Percentiles rank a stretch among this genome's conserved stretches.
Conservation (phyloP, 306 rosid species). For the Clitoria ternatea region DNA sequence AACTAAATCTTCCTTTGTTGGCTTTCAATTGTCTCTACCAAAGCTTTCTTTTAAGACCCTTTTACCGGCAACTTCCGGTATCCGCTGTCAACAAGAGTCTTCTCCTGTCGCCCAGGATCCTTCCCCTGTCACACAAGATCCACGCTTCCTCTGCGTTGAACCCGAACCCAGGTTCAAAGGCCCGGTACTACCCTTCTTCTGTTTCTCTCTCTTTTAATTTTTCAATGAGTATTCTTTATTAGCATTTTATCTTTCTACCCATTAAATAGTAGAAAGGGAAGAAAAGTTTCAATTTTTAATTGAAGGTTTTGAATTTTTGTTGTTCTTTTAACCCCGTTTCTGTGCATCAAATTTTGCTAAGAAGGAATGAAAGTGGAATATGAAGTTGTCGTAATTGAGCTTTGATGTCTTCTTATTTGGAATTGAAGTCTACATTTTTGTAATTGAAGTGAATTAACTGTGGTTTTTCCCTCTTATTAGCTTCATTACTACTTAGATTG, state of each 20-base stretch:
- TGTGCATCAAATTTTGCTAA: neutral
- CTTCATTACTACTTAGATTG: neutral
- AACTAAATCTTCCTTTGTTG: conserved; percentile 31
- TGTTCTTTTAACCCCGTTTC: too few species aligned
- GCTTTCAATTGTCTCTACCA: conserved; percentile 33
- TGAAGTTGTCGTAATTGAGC: neutral
- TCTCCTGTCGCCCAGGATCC: conserved; percentile 44
- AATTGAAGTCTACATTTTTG: neutral
- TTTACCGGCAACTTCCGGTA: conserved; percentile 27
- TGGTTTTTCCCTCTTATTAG: neutral
- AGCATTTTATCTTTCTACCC: too few species aligned
- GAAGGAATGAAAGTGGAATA: neutral
- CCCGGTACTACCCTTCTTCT: conserved; percentile 43
- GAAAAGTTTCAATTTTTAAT: neutral
- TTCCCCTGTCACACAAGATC: conserved; percentile 43
- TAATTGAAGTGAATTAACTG: neutral
- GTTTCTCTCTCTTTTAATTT: neutral
- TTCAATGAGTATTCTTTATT: neutral
- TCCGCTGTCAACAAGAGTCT: conserved; percentile 43
- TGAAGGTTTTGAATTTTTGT: neutral
- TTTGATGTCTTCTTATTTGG: neutral
- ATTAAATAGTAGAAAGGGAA: too few species aligned
- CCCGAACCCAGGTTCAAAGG: conserved; percentile 75
- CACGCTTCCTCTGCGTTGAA: conserved; percentile 75
- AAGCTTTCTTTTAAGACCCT: conserved; percentile 36